A percentile compares a stretch with the other conserved stretches of the same genome.
Conservation (phyloP, 1,284 basidiomycete genomes). For the Polyporus tsugae region DNA sequence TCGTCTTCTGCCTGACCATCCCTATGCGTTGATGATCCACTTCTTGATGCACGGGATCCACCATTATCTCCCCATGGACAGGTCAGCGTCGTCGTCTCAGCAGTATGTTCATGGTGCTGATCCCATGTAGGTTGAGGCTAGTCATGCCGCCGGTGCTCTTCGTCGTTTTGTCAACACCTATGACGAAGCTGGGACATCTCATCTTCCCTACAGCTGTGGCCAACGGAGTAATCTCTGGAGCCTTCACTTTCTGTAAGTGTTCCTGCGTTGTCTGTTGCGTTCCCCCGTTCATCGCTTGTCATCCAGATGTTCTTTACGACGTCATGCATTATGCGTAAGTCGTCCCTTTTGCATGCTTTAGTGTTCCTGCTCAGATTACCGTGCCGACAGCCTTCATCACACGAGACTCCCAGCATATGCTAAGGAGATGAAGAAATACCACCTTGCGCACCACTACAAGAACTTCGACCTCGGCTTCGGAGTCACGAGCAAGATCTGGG, state of each 20-base stretch:
- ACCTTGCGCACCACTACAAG: conserved; percentile 99
- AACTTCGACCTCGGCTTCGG: conserved; percentile 99
- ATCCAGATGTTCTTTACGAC: conserved; percentile 84
- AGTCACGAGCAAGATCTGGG: conserved; percentile 97
- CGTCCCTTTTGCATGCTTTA: not conserved
- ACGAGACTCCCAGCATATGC: conserved; percentile 90
- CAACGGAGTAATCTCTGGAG: conserved; percentile 93
- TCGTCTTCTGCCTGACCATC: conserved; percentile 85
- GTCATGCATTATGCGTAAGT: conserved; percentile 91
- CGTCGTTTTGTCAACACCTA: conserved; percentile 80
- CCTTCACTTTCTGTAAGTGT: conserved; percentile 84
- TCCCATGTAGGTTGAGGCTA: conserved; percentile 72
- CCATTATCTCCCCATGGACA: conserved; percentile 97
- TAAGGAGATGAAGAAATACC: conserved; percentile 95
- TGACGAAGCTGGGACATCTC: conserved; percentile 87
- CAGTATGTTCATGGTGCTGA: conserved; percentile 16
- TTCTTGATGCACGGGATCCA: conserved; percentile 97
- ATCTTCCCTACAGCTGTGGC: conserved; percentile 89
- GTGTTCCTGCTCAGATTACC: conserved; percentile 17
- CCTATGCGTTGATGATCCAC: conserved; percentile 85
- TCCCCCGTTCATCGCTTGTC: conserved; percentile 2
- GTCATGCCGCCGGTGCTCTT: conserved; percentile 98
- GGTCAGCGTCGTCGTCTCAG: conserved; percentile 51
- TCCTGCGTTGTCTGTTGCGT: not conserved
- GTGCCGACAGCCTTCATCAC: conserved; percentile 74